A percentile compares a stretch with the other conserved stretches of the same genome.
Evolutionary conservation across 2,329 filamentous ascomycete genomes (phyloP).

Genomic region (Monilinia aucupariae): DNA sequence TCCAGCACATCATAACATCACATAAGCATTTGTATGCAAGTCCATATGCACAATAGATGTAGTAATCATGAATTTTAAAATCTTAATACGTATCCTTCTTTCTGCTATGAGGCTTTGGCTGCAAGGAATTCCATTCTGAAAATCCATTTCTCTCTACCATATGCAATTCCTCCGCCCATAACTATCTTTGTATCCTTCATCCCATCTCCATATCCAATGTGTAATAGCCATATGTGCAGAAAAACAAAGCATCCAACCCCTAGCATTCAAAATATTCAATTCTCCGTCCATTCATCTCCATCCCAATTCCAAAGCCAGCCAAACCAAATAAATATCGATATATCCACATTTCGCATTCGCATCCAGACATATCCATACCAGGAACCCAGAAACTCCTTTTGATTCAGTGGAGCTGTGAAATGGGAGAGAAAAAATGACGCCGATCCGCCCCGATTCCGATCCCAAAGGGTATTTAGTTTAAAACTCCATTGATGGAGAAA

Average conservation of each 20-base stretch:
- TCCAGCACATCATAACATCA: not conserved
- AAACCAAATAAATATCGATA: not conserved
- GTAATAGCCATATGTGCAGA: slow-evolving; percentile 3
- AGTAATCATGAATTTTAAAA: not conserved
- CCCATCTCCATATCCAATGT: not conserved
- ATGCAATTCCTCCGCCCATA: not conserved
- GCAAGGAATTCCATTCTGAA: not conserved
- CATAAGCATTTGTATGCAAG: not conserved
- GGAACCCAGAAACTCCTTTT: slow-evolving; percentile 11
- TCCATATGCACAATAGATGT: not conserved
- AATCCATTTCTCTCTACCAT: not conserved
- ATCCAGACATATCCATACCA: slow-evolving; percentile 3
- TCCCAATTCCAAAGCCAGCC: not conserved
- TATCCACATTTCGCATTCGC: not conserved
- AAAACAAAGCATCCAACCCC: not conserved
- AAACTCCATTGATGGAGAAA: slow-evolving; percentile 9
- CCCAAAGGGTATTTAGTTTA: slow-evolving; percentile 10
- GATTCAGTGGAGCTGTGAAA: not conserved
- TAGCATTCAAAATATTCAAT: not conserved
- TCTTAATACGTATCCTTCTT: not conserved
- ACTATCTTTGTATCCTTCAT: not conserved
- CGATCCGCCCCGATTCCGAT: not conserved
- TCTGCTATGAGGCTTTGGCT: not conserved
- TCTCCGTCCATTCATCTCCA: not conserved
- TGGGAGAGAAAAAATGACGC: not conserved